A percentile compares a stretch with the other conserved stretches of the same genome.
These are phyloP conservation scores for Apiotrichum gracile DNA, from an alignment of 1,284 basidiomycete species.

Conservation along the genomic window DNA sequence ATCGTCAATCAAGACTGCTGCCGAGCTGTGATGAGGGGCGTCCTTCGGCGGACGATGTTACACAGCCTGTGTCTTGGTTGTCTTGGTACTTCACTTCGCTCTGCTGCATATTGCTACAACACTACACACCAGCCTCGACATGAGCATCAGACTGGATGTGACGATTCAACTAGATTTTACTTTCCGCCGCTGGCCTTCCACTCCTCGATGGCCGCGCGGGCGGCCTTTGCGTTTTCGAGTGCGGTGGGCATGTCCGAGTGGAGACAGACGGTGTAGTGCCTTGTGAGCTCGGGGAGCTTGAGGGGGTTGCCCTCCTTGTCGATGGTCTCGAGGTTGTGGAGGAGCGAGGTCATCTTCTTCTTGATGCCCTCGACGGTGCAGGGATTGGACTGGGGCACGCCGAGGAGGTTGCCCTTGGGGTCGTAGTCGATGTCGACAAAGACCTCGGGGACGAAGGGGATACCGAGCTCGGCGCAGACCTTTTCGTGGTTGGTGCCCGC, in stretches of 20 bases:
- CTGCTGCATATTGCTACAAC: too few relatives aligned
- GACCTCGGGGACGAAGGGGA: slow-evolving; percentile 39
- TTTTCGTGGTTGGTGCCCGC: slow-evolving; percentile 38
- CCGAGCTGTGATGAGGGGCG: too few relatives aligned
- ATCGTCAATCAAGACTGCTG: too few relatives aligned
- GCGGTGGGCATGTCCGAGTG: slow-evolving; percentile 30
- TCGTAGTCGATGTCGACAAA: slow-evolving; percentile 38
- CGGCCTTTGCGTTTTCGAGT: slow-evolving; percentile 13
- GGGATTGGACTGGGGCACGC: slow-evolving; percentile 26
- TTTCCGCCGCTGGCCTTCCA: slow-evolving; percentile 3
- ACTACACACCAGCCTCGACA: too few relatives aligned
- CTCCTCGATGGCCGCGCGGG: slow-evolving; percentile 3
- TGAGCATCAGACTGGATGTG: too few relatives aligned
- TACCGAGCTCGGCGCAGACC: slow-evolving; percentile 29
- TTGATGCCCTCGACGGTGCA: slow-evolving; percentile 52
- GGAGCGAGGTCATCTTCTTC: slow-evolving; percentile 66
- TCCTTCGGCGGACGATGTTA: too few relatives aligned
- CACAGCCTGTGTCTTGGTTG: too few relatives aligned
- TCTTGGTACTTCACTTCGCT: too few relatives aligned
- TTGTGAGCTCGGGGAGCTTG: slow-evolving; percentile 1
- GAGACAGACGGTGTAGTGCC: slow-evolving; percentile 62
- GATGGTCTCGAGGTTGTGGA: slow-evolving; percentile 51
- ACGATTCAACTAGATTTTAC: background rate
- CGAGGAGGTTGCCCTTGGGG: slow-evolving; percentile 26
- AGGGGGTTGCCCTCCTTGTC: slow-evolving; percentile 16